Evolutionary conservation across 768 basidiomycete genomes (phyloP).

Genomic region (Sporobolomyces pararoseus): DNA sequence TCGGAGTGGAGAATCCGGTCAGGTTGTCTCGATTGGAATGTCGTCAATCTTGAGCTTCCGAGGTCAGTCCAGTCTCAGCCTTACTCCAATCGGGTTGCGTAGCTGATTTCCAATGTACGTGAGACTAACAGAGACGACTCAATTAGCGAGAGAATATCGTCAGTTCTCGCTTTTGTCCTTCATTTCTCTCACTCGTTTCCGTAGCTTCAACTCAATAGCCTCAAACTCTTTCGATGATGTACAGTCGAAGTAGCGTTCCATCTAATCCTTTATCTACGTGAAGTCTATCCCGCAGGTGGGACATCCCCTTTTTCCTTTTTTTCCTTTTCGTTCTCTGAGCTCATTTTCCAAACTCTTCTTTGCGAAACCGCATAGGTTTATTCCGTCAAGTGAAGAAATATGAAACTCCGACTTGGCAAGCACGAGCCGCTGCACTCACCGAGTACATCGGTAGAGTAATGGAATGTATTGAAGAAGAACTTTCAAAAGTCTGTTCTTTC

Average conservation of each 20-base stretch:
- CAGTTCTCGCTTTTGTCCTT: not conserved
- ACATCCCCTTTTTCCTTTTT: not conserved
- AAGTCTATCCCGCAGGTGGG: constrained; percentile 69
- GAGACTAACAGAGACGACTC: constrained; percentile 44
- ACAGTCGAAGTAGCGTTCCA: constrained; percentile 94
- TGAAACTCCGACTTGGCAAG: constrained; percentile 84
- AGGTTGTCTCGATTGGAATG: no score
- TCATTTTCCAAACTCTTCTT: not conserved
- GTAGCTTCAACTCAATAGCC: not conserved
- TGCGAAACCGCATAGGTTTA: constrained; percentile 54
- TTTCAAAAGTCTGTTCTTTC: constrained; percentile 56
- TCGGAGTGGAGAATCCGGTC: no score
- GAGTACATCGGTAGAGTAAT: constrained; percentile 85
- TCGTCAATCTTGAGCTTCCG: constrained; percentile 4
- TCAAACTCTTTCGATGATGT: not conserved
- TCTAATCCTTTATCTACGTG: constrained; percentile 82
- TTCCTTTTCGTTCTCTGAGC: not conserved
- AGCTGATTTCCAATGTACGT: no score
- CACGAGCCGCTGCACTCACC: constrained; percentile 79
- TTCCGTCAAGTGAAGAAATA: constrained; percentile 86
- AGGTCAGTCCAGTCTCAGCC: constrained; percentile 4
- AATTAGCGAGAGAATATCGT: constrained; percentile 43
- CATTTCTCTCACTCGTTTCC: not conserved
- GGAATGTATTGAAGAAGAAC: constrained; percentile 73
- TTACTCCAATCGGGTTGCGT: no score